Evolutionary conservation across 305 asterid genomes (phyloP).

Genomic region (Fraxinus ornus): DNA sequence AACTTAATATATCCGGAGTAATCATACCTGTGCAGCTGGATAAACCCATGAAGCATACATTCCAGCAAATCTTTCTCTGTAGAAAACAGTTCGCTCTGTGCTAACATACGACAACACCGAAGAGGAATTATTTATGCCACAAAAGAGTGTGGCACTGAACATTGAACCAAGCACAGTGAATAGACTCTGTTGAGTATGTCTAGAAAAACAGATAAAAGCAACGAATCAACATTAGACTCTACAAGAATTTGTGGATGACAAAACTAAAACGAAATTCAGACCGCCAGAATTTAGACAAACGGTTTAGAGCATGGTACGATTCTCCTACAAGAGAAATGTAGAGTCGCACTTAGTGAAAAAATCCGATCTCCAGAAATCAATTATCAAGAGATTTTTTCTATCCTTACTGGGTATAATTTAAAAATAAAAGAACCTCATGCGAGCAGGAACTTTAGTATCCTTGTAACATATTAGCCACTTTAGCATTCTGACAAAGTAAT

Average conservation of each 20-base stretch:
- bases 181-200: slow-evolving; percentile 51
- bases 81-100: slow-evolving; percentile 51
- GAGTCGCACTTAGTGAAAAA: not conserved
- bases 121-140: slow-evolving; percentile 53
- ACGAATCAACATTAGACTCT: not conserved
- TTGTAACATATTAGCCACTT: not conserved
- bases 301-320: not conserved
- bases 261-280: not conserved
- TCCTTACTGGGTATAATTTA: not conserved
- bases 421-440: not conserved
- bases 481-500: not conserved
- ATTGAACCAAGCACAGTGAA: slow-evolving; percentile 49
- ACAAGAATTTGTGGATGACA: not conserved
- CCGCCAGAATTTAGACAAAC: not conserved
- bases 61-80: slow-evolving; percentile 56
- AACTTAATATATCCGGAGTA: not conserved
- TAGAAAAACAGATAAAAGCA: slow-evolving; percentile 21
- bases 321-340: not conserved
- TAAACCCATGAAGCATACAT: slow-evolving; percentile 62
- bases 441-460: not conserved
- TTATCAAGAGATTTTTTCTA: not conserved
- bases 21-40: slow-evolving; percentile 54
- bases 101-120: slow-evolving; percentile 48
- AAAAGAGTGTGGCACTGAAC: slow-evolving; percentile 41
- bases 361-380: not conserved